These are phyloP conservation scores for Mycena citricolor DNA, from an alignment of 1,284 basidiomycete genomes.

Conservation along the genomic window DNA sequence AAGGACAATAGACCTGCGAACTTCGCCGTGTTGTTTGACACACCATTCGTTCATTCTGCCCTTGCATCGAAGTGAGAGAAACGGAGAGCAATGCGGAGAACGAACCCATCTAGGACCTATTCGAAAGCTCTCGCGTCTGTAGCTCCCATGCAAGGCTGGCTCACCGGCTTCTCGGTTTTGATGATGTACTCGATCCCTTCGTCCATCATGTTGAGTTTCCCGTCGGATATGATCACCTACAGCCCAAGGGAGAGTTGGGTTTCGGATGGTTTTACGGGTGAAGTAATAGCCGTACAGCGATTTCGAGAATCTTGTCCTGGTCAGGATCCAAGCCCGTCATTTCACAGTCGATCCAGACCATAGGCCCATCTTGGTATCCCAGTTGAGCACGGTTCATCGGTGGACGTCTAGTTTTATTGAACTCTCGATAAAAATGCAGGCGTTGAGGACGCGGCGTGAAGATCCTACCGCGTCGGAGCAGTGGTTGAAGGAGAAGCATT, in stretches of 20 bases:
- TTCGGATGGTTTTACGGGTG: conserved; percentile 12
- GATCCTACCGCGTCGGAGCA: too few relatives aligned
- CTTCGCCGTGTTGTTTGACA: conserved; percentile 66
- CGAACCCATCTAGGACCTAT: conserved; percentile 67
- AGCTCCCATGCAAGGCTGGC: too few relatives aligned
- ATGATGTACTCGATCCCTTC: conserved; percentile 74
- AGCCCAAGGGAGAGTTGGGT: conserved; percentile 2
- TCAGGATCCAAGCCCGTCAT: conserved; percentile 71
- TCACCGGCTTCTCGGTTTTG: conserved; percentile 56
- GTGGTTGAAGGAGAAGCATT: too few relatives aligned
- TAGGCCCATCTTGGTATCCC: conserved; percentile 59
- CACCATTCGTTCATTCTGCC: conserved; percentile 79
- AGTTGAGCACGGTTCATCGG: too few relatives aligned
- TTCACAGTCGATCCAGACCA: conserved; percentile 90
- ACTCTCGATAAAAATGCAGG: too few relatives aligned
- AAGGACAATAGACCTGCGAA: conserved; percentile 35
- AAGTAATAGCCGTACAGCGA: conserved; percentile 46
- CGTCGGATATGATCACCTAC: conserved; percentile 83
- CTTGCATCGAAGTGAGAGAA: conserved; percentile 3
- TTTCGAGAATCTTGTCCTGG: conserved; percentile 74
- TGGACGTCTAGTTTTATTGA: too few relatives aligned
- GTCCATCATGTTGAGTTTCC: conserved; percentile 73
- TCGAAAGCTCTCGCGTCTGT: too few relatives aligned
- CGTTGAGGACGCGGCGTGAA: too few relatives aligned
- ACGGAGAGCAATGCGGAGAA: conserved; percentile 7